A percentile compares a stretch with the other conserved stretches of the same genome.
Conservation (phyloP, 441 rosid genomes). For the Euphorbia schlechtendalii region DNA sequence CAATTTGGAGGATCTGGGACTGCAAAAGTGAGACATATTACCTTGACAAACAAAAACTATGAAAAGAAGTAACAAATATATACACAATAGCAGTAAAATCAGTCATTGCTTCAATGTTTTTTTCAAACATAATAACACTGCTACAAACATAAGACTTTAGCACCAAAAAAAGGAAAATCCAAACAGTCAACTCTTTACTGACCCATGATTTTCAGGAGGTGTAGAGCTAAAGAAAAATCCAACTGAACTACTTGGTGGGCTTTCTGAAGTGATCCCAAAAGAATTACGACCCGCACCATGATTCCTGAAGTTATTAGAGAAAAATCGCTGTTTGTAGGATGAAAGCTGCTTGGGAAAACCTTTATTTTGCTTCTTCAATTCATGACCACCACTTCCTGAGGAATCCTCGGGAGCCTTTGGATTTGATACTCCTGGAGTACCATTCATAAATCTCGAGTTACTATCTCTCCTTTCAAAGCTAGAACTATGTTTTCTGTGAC, state of each 20-base stretch:
- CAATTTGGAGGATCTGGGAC: slow-evolving; percentile 69
- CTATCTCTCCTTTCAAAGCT: slow-evolving; percentile 54
- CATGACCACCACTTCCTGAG: slow-evolving; percentile 39
- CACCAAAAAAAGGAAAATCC: neutral
- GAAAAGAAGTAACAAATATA: neutral
- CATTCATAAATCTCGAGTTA: slow-evolving; percentile 29
- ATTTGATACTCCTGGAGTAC: slow-evolving; percentile 37
- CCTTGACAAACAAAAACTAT: neutral
- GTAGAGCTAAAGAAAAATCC: slow-evolving; percentile 96
- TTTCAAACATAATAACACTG: neutral
- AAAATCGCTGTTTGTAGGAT: slow-evolving; percentile 66
- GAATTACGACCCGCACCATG: slow-evolving; percentile 51
- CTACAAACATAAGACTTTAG: neutral
- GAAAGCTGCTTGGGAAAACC: slow-evolving; percentile 52
- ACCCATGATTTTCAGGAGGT: slow-evolving; percentile 90
- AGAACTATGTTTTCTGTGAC: slow-evolving; percentile 44
- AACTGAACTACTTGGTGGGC: slow-evolving; percentile 90
- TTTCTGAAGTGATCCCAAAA: slow-evolving; percentile 62
- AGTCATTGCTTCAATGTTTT: neutral
- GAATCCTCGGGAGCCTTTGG: slow-evolving; percentile 43
- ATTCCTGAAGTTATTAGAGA: slow-evolving; percentile 74
- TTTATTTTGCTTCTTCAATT: slow-evolving; percentile 68
- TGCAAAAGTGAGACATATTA: slow-evolving; percentile 29
- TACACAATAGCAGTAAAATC: slow-evolving; percentile 1
- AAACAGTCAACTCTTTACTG: slow-evolving; percentile 24